Conservation (phyloP, 2,329 filamentous ascomycete genomes). For the Diaporthe helianthi region DNA sequence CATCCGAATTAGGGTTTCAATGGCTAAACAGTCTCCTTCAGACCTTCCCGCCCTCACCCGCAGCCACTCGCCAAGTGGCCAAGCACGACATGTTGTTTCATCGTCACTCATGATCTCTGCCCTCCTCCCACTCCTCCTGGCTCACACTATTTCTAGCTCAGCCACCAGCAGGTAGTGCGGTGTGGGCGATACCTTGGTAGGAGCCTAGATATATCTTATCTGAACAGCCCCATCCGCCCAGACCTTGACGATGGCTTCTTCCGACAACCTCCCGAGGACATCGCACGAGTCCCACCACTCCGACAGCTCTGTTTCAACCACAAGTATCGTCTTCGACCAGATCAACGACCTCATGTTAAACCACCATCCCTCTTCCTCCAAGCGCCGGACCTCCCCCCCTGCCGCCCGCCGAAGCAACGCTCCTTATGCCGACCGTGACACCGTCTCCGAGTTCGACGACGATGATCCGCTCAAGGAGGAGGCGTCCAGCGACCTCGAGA, state of each 20-base stretch:
- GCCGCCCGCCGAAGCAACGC: slow-evolving; percentile 27
- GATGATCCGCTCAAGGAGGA: slow-evolving; percentile 55
- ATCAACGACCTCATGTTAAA: slow-evolving; percentile 63
- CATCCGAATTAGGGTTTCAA: slow-evolving; percentile 31
- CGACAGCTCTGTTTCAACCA: slow-evolving; percentile 80
- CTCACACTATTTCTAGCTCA: slow-evolving; percentile 10
- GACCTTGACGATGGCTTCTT: slow-evolving; percentile 25
- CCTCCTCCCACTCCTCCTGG: neutral
- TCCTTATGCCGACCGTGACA: slow-evolving; percentile 39
- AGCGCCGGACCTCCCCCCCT: slow-evolving; percentile 29
- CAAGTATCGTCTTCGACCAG: slow-evolving; percentile 81
- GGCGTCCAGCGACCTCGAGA: slow-evolving; percentile 56
- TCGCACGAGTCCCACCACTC: slow-evolving; percentile 60
- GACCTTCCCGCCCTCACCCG: neutral
- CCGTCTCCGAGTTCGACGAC: slow-evolving; percentile 50
- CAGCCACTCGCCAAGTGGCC: slow-evolving; percentile 15
- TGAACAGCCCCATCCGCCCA: neutral
- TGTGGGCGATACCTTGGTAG: neutral
- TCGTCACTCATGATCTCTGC: slow-evolving; percentile 7
- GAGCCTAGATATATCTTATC: neutral
- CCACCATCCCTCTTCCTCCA: slow-evolving; percentile 36
- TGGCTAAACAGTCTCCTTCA: slow-evolving; percentile 1
- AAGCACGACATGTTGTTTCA: slow-evolving; percentile 30
- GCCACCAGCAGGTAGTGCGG: slow-evolving; percentile 9
- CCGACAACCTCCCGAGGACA: slow-evolving; percentile 26